These are phyloP conservation scores for Rachicladosporium sp. DNA, from an alignment of 2,329 filamentous ascomycete species.

Conservation along the genomic window DNA sequence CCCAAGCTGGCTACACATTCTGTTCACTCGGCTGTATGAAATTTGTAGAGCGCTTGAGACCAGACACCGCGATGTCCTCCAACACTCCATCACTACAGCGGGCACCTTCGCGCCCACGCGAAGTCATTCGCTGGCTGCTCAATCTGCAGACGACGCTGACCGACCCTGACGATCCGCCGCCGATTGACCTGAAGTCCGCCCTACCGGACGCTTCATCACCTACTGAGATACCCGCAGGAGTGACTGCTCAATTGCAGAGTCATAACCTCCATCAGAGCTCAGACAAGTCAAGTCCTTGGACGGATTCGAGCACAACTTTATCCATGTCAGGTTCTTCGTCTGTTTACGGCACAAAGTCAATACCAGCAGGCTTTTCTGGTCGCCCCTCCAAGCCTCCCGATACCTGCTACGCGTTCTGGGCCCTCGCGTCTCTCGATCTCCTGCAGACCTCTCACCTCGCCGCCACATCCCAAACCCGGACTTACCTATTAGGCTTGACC, in stretches of 20 bases:
- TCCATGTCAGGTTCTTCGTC: too few relatives aligned
- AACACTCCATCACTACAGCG: slow-evolving; percentile 5
- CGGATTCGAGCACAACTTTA: too few relatives aligned
- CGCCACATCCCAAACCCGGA: slow-evolving; percentile 25
- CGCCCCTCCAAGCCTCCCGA: slow-evolving; percentile 84
- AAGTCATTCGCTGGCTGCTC: slow-evolving; percentile 35
- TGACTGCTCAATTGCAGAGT: too few relatives aligned
- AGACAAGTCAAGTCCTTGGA: too few relatives aligned
- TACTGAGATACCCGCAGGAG: too few relatives aligned
- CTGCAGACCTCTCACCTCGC: slow-evolving; percentile 12
- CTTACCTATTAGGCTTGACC: slow-evolving; percentile 72
- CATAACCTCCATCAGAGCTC: too few relatives aligned
- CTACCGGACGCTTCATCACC: too few relatives aligned
- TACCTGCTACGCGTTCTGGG: slow-evolving; percentile 96
- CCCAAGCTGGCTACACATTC: slow-evolving; percentile 84
- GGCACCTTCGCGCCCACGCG: slow-evolving; percentile 26
- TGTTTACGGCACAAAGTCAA: not conserved
- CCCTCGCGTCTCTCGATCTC: slow-evolving; percentile 45
- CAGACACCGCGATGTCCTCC: not conserved
- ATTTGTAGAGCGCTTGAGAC: slow-evolving; percentile 55
- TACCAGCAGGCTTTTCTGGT: slow-evolving; percentile 65
- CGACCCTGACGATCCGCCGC: slow-evolving; percentile 27
- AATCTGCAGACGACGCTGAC: slow-evolving; percentile 31
- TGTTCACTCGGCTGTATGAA: slow-evolving; percentile 70
- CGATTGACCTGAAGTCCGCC: not conserved